Evolutionary conservation across 495 filamentous ascomycete genomes (phyloP).

Genomic region (Penicillium paxilli): DNA sequence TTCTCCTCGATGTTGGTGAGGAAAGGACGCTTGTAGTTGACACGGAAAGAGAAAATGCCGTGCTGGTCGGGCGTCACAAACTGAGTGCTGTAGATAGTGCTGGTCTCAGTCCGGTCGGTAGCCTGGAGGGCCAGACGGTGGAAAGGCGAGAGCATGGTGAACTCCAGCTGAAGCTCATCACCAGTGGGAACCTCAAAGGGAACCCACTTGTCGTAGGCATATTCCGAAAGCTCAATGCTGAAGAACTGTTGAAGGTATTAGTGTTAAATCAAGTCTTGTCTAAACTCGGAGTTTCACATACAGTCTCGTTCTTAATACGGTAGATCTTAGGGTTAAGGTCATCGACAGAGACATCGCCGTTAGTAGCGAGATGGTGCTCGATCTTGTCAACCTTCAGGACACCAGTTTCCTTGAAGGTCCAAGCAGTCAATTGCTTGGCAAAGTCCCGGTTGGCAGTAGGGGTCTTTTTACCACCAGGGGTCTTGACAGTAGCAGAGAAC

Average conservation of each 20-base stretch:
- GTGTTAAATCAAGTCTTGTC: conserved; percentile 12
- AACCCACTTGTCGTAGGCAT: conserved; percentile 62
- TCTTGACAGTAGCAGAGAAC: conserved; percentile 81
- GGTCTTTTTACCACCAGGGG: conserved; percentile 53
- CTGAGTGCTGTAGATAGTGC: conserved; percentile 68
- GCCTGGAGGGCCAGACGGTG: conserved; percentile 79
- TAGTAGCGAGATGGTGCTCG: conserved; percentile 68
- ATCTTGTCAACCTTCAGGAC: conserved; percentile 84
- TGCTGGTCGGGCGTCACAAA: conserved; percentile 93
- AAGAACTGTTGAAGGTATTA: conserved; percentile 63
- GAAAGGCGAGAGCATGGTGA: conserved; percentile 98
- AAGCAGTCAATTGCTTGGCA: conserved; percentile 75
- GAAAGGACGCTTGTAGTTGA: conserved; percentile 96
- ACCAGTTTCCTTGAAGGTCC: conserved; percentile 93
- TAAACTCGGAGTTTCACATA: conserved; percentile 48
- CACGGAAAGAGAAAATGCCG: conserved; percentile 94
- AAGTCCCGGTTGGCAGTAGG: conserved; percentile 81
- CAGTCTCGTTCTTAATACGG: conserved; percentile 94
- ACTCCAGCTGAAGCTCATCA: conserved; percentile 88
- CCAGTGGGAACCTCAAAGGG: conserved; percentile 68
- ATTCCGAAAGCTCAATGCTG: conserved; percentile 86
- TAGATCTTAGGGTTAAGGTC: conserved; percentile 85
- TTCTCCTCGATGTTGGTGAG: conserved; percentile 90
- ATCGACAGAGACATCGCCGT: conserved; percentile 34
- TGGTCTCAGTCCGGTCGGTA: conserved; percentile 57